Evolutionary conservation across 192 early-diverging fungal genomes (phyloP).

Genomic region (Entophlyctis luteolus): DNA sequence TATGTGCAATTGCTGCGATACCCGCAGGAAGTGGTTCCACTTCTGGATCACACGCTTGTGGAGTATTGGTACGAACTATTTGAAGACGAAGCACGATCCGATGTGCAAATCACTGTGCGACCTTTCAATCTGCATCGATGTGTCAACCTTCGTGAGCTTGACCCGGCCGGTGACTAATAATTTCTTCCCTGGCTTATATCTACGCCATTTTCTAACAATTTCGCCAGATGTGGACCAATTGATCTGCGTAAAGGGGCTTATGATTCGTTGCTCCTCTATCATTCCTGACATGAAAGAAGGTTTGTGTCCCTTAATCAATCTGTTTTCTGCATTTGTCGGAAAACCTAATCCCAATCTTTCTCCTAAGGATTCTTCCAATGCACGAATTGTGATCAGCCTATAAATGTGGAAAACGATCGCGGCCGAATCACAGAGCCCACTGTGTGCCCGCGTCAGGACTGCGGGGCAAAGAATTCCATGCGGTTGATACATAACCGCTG

Average conservation of each 20-base stretch:
- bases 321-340: background rate
- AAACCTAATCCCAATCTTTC: background rate
- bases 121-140: slow-evolving; percentile 76
- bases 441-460: slow-evolving; percentile 72
- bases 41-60: slow-evolving; percentile 84
- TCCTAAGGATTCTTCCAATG: slow-evolving; percentile 85
- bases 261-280: slow-evolving; percentile 85
- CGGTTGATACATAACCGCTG: slow-evolving; percentile 92
- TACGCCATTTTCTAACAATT: too few species aligned
- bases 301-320: slow-evolving; percentile 14
- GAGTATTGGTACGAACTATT: slow-evolving; percentile 68
- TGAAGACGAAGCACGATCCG: slow-evolving; percentile 52
- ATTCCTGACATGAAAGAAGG: slow-evolving; percentile 91
- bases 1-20: slow-evolving; percentile 87
- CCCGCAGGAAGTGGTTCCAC: slow-evolving; percentile 91
- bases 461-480: slow-evolving; percentile 78
- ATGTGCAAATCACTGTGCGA: slow-evolving; percentile 63
- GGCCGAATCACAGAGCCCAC: slow-evolving; percentile 84
- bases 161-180: slow-evolving; percentile 67
- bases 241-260: slow-evolving; percentile 87
- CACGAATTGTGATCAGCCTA: slow-evolving; percentile 79
- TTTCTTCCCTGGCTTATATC: too few species aligned
- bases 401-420: slow-evolving; percentile 75
- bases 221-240: slow-evolving; percentile 95
- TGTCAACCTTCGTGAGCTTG: slow-evolving; percentile 91